These are phyloP conservation scores for Monilinia laxa DNA, from an alignment of 2,329 filamentous ascomycete genomes.

Conservation along the genomic window DNA sequence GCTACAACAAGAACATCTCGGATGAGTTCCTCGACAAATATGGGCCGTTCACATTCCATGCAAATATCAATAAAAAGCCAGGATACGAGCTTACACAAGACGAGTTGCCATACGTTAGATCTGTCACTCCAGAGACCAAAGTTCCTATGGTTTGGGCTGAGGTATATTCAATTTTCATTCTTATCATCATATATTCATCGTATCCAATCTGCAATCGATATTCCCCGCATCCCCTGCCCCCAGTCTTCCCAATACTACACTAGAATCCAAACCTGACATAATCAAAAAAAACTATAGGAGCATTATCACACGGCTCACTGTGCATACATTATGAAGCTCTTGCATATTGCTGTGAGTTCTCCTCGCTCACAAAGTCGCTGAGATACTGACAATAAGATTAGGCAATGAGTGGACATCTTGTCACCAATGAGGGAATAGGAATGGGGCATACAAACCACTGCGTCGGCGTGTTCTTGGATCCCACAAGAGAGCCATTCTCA, in stretches of 20 bases:
- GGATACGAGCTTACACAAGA: background rate
- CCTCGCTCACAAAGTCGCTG: background rate
- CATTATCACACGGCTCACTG: conserved; percentile 1
- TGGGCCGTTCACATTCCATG: conserved; percentile 4
- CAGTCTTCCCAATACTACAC: no score
- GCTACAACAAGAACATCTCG: conserved; percentile 17
- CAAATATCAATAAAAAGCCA: conserved; percentile 1
- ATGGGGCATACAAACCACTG: conserved; percentile 1
- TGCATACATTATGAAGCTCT: conserved; percentile 2
- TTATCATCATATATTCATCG: no score
- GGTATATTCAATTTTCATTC: no score
- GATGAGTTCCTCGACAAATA: background rate
- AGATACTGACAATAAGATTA: background rate
- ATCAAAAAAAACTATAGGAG: background rate
- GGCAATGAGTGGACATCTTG: conserved; percentile 12
- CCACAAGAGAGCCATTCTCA: background rate
- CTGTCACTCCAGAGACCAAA: background rate
- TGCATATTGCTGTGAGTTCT: conserved; percentile 1
- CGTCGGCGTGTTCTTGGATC: background rate
- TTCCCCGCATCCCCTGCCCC: no score
- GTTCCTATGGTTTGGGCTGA: conserved; percentile 2
- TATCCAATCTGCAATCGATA: no score
- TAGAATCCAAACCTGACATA: no score
- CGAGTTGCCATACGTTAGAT: background rate
- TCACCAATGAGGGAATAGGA: conserved; percentile 5